Evolutionary conservation across 2,329 filamentous ascomycete species (phyloP).

Genomic region (Zalaria obscura): DNA sequence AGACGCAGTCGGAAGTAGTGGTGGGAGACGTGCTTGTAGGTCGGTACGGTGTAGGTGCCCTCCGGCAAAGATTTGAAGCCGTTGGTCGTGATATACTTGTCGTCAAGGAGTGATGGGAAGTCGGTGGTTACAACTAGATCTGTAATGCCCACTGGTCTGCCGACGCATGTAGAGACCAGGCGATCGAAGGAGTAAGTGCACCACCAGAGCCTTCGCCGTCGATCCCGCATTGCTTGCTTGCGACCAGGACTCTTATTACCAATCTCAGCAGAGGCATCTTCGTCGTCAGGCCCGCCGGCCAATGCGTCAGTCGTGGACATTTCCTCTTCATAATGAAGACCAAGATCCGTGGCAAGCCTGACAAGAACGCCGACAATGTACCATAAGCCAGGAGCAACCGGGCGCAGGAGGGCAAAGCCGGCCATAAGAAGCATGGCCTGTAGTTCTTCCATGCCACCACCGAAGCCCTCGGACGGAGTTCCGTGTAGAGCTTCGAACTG

Average conservation of each 20-base stretch:
- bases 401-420: constrained; percentile 79
- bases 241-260: constrained; percentile 36
- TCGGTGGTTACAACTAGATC: constrained; percentile 94
- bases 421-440: constrained; percentile 86
- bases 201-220: constrained; percentile 86
- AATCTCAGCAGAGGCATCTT: constrained; percentile 19
- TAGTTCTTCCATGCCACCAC: constrained; percentile 82
- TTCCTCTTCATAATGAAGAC: constrained; percentile 75
- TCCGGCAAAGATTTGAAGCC: constrained; percentile 53
- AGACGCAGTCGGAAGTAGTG: constrained; percentile 85
- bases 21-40: constrained; percentile 80
- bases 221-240: constrained; percentile 72
- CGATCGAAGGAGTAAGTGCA: constrained; percentile 90
- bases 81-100: constrained; percentile 68
- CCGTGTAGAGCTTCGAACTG: constrained; percentile 75
- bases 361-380: constrained; percentile 94
- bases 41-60: constrained; percentile 38
- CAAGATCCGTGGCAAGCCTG: constrained; percentile 77
- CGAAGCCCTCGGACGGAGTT: constrained; percentile 52
- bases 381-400: constrained; percentile 88
- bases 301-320: constrained; percentile 43
- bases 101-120: constrained; percentile 78
- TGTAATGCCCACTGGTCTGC: constrained; percentile 84
- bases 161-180: constrained; percentile 89
- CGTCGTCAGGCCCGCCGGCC: constrained; percentile 20